These are phyloP conservation scores for Exutisphaerella laricina DNA, from an alignment of 2,329 filamentous ascomycete species.

Conservation along the genomic window DNA sequence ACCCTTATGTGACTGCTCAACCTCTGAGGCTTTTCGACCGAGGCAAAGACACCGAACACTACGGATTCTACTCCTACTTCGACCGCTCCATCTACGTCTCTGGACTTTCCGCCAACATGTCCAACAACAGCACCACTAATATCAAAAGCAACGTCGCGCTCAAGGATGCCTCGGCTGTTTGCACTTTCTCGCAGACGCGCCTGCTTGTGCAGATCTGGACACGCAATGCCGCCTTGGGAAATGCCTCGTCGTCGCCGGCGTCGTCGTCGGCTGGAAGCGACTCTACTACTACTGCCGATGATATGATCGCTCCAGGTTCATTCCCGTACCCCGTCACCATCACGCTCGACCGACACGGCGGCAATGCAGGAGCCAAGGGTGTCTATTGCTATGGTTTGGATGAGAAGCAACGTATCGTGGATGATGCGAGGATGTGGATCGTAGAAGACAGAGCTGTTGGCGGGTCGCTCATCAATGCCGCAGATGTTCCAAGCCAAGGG, in stretches of 20 bases:
- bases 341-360: conserved; percentile 56
- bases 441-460: conserved; percentile 51
- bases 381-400: conserved; percentile 57
- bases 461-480: conserved; percentile 44
- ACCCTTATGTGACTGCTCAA: conserved; percentile 64
- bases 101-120: conserved; percentile 44
- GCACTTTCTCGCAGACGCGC: conserved; percentile 56
- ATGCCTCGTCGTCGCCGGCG: conserved; percentile 5
- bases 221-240: conserved; percentile 23
- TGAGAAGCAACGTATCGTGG: conserved; percentile 40
- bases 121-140: conserved; percentile 18
- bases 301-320: conserved; percentile 49
- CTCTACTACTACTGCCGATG: conserved; percentile 37
- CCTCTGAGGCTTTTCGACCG: conserved; percentile 82
- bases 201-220: conserved; percentile 62
- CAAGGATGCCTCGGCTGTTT: conserved; percentile 24
- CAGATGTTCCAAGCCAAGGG: conserved; percentile 37
- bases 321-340: conserved; percentile 59
- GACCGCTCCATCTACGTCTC: conserved; percentile 79
- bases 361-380: conserved; percentile 48
- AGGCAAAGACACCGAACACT: conserved; percentile 74
- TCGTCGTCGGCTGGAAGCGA: conserved; percentile 10
- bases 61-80: conserved; percentile 91
- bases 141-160: conserved; percentile 17
- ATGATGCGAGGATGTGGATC: conserved; percentile 43